Evolutionary conservation across 768 basidiomycete genomes (phyloP), one percentile per base, ranked within the genome.

Genomic region (Trametes coccinea): DNA sequence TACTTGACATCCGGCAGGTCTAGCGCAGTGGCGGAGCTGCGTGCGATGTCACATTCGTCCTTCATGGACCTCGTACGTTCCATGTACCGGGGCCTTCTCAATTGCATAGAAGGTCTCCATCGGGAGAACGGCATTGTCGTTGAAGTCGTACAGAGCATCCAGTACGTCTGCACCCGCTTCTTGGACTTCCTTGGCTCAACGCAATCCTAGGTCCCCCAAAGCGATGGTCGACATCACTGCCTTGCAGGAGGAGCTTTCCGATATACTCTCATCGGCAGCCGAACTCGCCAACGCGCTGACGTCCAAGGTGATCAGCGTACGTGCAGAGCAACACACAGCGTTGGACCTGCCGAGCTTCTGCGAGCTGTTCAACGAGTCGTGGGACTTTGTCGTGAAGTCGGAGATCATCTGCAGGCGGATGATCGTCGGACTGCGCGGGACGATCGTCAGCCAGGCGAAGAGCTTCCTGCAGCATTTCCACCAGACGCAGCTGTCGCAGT

Each of bases 381-480:
- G 96, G 96, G 75, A 81, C 29, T 98, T 98, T 67, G 93, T 98
- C 8, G 82, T 97, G 29, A 81, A 80, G 65, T 93, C 92, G 69
- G 96, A 99, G 72, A 84, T 87, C 31, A 78, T 97, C 31, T 92
- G 90, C 64, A 82, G 87, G 56, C 80, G 89, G 66, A 98, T 98
- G 93, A 95, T 98, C 60, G 92, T 98, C 58, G 90, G 93, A 5
- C 77, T 98, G 34, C 79, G 97, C 60, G 95, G 95, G 4, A 90
- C 86, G 2, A 83, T 94, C 53, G 86, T 95, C 46, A 81, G 86
- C 55, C 95, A 95, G 88, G 92, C 95, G 5, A 95, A 95, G 75
- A 76, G 83, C 9, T 99, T 95, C 77, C 78, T 99, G 30, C 86
- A 90, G 69, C 75, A 79, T 0, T 98, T 95, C 76, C 97, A 99